Percentiles rank a stretch among this genome's conserved stretches.
These are phyloP conservation scores for Durotheca rogersii DNA, from an alignment of 495 filamentous ascomycete genomes.

Conservation along the genomic window DNA sequence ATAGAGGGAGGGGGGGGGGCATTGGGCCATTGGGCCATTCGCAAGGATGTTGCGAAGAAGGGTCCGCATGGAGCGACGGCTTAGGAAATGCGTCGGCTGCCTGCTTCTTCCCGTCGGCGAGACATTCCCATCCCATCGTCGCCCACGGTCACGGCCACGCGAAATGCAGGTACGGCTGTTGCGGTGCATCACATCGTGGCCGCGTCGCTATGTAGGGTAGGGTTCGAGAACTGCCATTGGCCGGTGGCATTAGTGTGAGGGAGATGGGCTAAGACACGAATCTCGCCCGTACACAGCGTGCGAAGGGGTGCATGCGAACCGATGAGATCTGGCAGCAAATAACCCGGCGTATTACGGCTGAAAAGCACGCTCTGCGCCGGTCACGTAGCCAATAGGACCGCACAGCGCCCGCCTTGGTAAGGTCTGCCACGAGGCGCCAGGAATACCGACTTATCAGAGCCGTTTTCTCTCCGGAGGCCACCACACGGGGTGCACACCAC, in stretches of 20 bases:
- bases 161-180: conserved; percentile 20
- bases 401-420: too few species aligned
- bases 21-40: too few species aligned
- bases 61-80: conserved; percentile 4
- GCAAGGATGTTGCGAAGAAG: too few species aligned
- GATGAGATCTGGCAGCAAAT: conserved; percentile 21
- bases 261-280: conserved; percentile 21
- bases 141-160: not conserved
- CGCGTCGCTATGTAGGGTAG: too few species aligned
- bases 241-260: too few species aligned
- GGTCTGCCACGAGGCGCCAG: not conserved
- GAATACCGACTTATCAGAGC: too few species aligned
- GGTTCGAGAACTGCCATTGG: too few species aligned
- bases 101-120: conserved; percentile 16
- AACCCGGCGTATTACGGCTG: conserved; percentile 21
- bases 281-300: conserved; percentile 13
- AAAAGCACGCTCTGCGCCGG: conserved; percentile 8
- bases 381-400: too few species aligned
- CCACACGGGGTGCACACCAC: too few species aligned
- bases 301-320: not conserved
- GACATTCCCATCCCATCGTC: not conserved
- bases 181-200: too few species aligned
- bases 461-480: too few species aligned
- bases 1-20: too few species aligned
- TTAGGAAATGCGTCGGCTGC: not conserved